These are phyloP conservation scores for Nannizzia gypsea DNA, from an alignment of 2,329 filamentous ascomycete species.

Conservation along the genomic window DNA sequence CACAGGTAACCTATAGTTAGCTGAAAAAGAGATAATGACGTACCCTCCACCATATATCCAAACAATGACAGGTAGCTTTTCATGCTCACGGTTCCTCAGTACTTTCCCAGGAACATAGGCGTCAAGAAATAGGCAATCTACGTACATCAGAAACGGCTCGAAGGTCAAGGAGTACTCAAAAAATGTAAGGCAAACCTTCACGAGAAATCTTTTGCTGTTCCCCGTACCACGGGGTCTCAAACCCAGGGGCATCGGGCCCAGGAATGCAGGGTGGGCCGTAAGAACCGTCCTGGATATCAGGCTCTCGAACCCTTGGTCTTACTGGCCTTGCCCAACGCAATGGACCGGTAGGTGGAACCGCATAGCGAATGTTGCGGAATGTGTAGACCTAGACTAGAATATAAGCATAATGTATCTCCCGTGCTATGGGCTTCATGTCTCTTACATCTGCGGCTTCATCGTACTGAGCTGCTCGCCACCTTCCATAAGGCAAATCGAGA, in stretches of 20 bases:
- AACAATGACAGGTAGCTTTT: neutral
- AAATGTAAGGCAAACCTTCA: neutral
- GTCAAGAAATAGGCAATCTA: constrained; percentile 43
- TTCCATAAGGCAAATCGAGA: constrained; percentile 25
- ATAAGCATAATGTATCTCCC: neutral
- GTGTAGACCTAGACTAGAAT: constrained; percentile 21
- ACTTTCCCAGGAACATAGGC: constrained; percentile 37
- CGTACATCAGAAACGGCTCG: constrained; percentile 15
- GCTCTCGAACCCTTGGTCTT: constrained; percentile 22
- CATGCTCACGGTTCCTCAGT: neutral
- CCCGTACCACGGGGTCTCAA: neutral
- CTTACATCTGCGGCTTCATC: constrained; percentile 22
- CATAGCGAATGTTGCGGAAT: constrained; percentile 37
- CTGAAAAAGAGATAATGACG: neutral
- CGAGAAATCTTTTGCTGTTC: neutral
- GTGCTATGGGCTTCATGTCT: neutral
- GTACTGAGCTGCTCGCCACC: constrained; percentile 23
- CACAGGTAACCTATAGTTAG: neutral
- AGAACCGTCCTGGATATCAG: constrained; percentile 23
- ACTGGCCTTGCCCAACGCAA: constrained; percentile 34
- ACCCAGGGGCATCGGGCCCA: constrained; percentile 20
- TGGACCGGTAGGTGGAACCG: constrained; percentile 31
- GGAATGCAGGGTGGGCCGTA: constrained; percentile 25
- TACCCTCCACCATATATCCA: constrained; percentile 5
- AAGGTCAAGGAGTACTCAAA: neutral